These are phyloP conservation scores for Candida albicans DNA, from an alignment of 1,139 yeast genomes.

Conservation along the genomic window DNA sequence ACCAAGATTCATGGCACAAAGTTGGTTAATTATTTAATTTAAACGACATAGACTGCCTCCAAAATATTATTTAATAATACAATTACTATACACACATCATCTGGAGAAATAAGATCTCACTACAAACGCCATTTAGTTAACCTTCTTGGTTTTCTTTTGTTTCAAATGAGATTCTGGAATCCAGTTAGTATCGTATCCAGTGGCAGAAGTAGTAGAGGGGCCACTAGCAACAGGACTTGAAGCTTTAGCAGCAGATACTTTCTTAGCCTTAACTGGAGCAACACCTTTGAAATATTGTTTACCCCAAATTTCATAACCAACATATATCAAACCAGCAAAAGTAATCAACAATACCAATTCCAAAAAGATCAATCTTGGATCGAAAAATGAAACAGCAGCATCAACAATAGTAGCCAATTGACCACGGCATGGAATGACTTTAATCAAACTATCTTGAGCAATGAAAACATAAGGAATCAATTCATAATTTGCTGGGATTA, in stretches of 20 bases:
- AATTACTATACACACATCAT: too few relatives aligned
- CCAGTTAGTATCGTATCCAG: constrained; percentile 34
- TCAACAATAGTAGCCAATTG: constrained; percentile 63
- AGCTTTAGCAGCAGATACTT: constrained; percentile 22
- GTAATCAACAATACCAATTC: constrained; percentile 55
- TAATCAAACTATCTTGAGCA: constrained; percentile 51
- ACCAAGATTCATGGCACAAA: too few relatives aligned
- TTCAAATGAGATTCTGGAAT: constrained; percentile 38
- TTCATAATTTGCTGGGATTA: constrained; percentile 59
- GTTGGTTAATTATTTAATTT: too few relatives aligned
- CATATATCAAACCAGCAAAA: constrained; percentile 52
- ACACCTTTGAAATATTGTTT: constrained; percentile 39
- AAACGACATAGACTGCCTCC: too few relatives aligned
- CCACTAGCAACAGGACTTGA: constrained; percentile 26
- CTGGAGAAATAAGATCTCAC: too few relatives aligned
- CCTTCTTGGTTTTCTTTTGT: constrained; percentile 32
- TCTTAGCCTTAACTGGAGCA: constrained; percentile 30
- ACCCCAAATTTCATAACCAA: constrained; percentile 47
- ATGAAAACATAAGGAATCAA: constrained; percentile 62
- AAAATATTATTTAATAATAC: too few relatives aligned
- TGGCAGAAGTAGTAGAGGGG: constrained; percentile 31
- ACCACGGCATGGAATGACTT: constrained; percentile 58
- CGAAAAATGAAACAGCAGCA: constrained; percentile 64
- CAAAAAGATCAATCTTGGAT: constrained; percentile 69
- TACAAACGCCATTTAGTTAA: neutral